Conservation (phyloP, 148 eudicot genomes). For the Rhododendron ferrugineum region DNA sequence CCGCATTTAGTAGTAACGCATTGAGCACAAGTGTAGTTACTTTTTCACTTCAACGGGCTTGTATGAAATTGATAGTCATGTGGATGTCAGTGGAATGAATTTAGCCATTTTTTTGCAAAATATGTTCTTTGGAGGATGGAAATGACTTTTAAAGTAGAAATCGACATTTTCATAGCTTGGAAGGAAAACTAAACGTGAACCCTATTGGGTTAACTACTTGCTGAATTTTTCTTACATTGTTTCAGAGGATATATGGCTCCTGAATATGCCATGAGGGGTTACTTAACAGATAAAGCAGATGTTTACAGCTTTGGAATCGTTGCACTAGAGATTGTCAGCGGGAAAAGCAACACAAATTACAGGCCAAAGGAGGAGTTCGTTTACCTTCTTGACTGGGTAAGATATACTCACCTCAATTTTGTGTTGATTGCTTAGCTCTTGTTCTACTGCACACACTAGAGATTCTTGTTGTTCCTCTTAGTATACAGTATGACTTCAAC, state of each 20-base stretch:
- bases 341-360: constrained; percentile 73
- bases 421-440: background rate
- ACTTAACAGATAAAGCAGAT: constrained; percentile 86
- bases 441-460: background rate
- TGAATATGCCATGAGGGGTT: constrained; percentile 91
- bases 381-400: constrained; percentile 93
- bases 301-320: constrained; percentile 88
- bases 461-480: background rate
- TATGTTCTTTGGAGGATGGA: background rate
- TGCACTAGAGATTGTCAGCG: constrained; percentile 71
- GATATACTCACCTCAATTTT: background rate
- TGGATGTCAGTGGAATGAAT: background rate
- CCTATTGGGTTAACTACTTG: background rate
- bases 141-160: background rate
- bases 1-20: background rate
- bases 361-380: constrained; percentile 77
- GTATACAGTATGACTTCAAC: background rate
- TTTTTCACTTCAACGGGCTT: background rate
- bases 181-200: background rate
- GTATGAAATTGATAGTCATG: background rate
- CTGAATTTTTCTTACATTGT: background rate
- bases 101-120: background rate
- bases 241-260: constrained; percentile 94
- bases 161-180: background rate
- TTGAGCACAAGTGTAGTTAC: background rate